Evolutionary conservation across 2,329 filamentous ascomycete genomes (phyloP).

Genomic region (Beauveria australis): DNA sequence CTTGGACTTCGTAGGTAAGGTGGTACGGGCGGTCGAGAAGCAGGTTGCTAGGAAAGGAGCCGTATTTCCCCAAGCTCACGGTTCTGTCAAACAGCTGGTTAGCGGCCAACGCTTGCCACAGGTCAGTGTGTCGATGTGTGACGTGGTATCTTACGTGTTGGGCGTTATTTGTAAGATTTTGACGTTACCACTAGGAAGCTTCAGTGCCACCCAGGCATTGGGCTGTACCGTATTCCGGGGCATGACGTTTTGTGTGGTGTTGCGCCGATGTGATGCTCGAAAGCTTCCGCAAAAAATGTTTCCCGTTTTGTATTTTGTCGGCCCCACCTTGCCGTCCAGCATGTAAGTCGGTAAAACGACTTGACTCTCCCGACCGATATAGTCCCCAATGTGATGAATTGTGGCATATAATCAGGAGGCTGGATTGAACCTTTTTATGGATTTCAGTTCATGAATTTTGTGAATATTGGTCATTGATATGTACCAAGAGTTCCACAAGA

Average conservation of each 20-base stretch:
- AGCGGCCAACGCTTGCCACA: not conserved
- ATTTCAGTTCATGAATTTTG: not conserved
- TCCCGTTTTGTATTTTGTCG: not conserved
- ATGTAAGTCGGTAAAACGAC: slow-evolving; percentile 1
- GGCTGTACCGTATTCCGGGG: slow-evolving; percentile 34
- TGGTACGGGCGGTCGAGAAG: slow-evolving; percentile 87
- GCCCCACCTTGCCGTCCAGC: not conserved
- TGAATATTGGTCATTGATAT: not conserved
- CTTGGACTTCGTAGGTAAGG: slow-evolving; percentile 82
- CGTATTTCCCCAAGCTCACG: slow-evolving; percentile 87
- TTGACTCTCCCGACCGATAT: not conserved
- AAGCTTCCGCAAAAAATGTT: slow-evolving; percentile 1
- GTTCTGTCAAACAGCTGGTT: slow-evolving; percentile 45
- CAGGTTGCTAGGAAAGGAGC: slow-evolving; percentile 79
- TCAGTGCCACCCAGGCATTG: slow-evolving; percentile 52
- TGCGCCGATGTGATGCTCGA: not conserved
- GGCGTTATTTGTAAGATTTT: slow-evolving; percentile 50
- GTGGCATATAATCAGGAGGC: not conserved
- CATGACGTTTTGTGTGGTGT: slow-evolving; percentile 16
- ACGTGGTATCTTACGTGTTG: slow-evolving; percentile 43
- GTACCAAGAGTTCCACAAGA: not conserved
- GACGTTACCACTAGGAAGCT: slow-evolving; percentile 50
- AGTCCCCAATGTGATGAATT: not conserved
- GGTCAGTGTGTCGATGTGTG: slow-evolving; percentile 1
- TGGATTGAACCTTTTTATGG: not conserved